Conservation (phyloP, 495 filamentous ascomycete genomes). For the Pseudomonodictys pantanalensis region DNA sequence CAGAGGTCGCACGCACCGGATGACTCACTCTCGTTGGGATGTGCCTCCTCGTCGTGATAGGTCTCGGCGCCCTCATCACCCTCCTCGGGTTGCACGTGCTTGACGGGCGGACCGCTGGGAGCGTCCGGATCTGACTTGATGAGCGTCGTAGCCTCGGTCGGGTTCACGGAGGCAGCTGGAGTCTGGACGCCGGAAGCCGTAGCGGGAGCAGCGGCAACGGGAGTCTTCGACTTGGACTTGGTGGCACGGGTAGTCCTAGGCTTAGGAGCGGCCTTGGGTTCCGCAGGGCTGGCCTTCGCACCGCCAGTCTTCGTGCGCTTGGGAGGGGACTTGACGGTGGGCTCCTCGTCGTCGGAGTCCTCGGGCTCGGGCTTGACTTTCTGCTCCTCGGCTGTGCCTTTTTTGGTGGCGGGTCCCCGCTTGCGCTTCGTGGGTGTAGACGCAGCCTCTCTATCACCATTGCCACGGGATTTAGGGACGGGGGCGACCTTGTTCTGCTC, state of each 20-base stretch:
- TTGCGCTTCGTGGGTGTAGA: conserved; percentile 12
- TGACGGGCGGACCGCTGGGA: background rate
- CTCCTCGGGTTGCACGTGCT: background rate
- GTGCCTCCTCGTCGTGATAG: background rate
- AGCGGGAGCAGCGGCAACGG: background rate
- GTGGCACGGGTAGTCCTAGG: background rate
- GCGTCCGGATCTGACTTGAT: conserved; percentile 3
- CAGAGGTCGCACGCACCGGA: background rate
- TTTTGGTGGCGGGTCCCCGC: background rate
- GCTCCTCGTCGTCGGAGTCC: background rate
- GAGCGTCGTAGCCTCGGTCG: conserved; percentile 4
- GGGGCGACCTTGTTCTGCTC: conserved; percentile 9
- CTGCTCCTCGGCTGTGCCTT: background rate
- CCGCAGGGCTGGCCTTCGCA: background rate
- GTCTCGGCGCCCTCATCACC: background rate
- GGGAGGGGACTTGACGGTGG: background rate
- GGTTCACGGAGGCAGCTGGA: background rate
- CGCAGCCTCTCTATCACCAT: background rate
- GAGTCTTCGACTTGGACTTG: background rate
- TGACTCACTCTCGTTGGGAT: background rate
- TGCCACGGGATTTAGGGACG: background rate
- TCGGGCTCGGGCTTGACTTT: background rate
- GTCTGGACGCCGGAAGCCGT: background rate
- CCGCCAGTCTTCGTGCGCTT: background rate
- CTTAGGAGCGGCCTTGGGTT: background rate